Evolutionary conservation across 768 basidiomycete genomes (phyloP).

Genomic region (Suillus luteus): DNA sequence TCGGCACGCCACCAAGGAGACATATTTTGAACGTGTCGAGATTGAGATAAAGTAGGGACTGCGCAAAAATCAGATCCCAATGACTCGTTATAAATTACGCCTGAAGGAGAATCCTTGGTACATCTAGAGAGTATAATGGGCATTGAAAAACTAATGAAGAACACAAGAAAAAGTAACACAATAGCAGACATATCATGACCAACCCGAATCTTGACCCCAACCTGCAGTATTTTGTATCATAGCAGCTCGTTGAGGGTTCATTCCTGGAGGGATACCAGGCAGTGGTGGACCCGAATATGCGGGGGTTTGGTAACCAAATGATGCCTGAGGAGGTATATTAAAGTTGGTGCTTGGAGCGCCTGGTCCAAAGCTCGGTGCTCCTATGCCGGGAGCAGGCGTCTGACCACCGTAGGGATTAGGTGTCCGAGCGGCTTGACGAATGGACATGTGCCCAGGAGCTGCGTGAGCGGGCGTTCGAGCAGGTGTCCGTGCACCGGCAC

Average conservation of each 20-base stretch:
- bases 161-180: constrained; percentile 19
- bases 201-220: constrained; percentile 39
- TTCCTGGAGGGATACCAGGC: constrained; percentile 52
- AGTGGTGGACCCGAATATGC: constrained; percentile 52
- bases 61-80: neutral
- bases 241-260: constrained; percentile 68
- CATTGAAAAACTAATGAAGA: constrained; percentile 17
- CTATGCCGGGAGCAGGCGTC: constrained; percentile 39
- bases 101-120: constrained; percentile 16
- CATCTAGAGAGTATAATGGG: constrained; percentile 26
- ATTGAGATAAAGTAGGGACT: neutral
- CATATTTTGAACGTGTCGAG: neutral
- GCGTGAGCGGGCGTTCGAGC: constrained; percentile 69
- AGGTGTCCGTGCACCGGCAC: constrained; percentile 73
- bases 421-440: constrained; percentile 68
- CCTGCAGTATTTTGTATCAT: constrained; percentile 55
- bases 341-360: constrained; percentile 31
- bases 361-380: constrained; percentile 37
- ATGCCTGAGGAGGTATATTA: constrained; percentile 33
- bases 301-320: constrained; percentile 45
- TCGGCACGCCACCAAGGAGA: neutral
- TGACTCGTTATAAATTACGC: neutral
- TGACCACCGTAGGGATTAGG: constrained; percentile 74
- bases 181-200: constrained; percentile 24
- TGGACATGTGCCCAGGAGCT: constrained; percentile 82